Base-by-base conservation (phyloP, 2,329 filamentous ascomycete genomes). In the Grosmannia clavigera region DNA sequence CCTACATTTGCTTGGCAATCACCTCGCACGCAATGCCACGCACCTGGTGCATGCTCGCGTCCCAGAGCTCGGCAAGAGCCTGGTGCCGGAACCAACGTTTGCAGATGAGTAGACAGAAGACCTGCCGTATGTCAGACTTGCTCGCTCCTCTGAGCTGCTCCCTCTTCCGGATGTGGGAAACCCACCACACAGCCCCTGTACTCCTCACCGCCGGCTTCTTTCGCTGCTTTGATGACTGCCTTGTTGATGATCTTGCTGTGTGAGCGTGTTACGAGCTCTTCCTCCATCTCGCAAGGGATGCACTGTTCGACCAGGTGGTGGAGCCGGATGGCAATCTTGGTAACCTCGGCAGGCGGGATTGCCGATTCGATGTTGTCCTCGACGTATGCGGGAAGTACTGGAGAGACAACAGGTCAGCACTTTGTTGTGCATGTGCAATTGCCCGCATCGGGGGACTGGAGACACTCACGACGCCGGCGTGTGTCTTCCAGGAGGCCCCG, bases 221-320 rank as follows among this genome's bases (percentile, higher is more conserved):
- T 88, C 22, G 94, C 90, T 0, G 92, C 91, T 65, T 84, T 74
- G 63, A 97, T 75, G 16, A 99, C 94, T 61, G 83, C 81, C 3
- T 76, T 75, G 0, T 91, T 96, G 70, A 99, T 90, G 71, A 99
- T 79, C 54, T 84, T 82, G 72, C 90, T 95, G 73, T 97, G 91
- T 3, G 92, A 84, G 57, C 80, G 80, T 4, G 88, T 94, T 69
- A 99, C 79, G 60, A 82, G 77, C 5, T 78, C 78, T 69, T 89
- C 84, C 61, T 94, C 86, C 48, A 99, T 79, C 72, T 99, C 94
- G 75, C 90, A 96, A 1, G 92, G 89, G 31, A 99, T 83, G 60
- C 91, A 86, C 70, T 91, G 83, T 73, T 96, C 91, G 67, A 99
- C 85, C 66, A 96, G 84, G 70, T 95, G 90, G 67, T 92, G 95